Evolutionary conservation across 257 asterid species (phyloP).

Genomic region (Solanum arcanum): DNA sequence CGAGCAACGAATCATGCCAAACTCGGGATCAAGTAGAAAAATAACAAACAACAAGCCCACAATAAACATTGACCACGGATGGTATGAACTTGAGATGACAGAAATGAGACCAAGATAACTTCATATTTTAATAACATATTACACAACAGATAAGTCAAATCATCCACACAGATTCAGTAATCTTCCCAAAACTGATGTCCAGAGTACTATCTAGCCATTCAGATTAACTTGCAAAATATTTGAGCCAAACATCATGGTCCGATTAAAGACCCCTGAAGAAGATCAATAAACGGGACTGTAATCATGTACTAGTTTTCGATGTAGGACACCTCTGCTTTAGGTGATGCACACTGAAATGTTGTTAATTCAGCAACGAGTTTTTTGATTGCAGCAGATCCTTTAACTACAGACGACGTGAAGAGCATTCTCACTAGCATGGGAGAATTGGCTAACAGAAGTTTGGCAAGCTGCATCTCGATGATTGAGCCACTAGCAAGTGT

Average conservation of each 20-base stretch:
- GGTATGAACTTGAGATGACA: not conserved
- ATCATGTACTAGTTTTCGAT: not conserved
- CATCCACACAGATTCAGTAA: not conserved
- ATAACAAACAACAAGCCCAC: not conserved
- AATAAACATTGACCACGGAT: not conserved
- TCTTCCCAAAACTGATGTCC: not conserved
- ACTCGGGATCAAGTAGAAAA: not conserved
- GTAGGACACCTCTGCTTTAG: not conserved
- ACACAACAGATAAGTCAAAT: not conserved
- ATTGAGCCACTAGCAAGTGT: not conserved
- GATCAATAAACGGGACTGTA: not conserved
- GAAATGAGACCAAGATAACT: not conserved
- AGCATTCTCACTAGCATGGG: not conserved
- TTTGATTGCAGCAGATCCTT: not conserved
- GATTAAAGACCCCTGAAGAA: not conserved
- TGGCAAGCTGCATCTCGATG: not conserved
- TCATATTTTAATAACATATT: not conserved
- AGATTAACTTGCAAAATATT: not conserved
- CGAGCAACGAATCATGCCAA: too few relatives aligned
- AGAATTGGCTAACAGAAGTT: not conserved
- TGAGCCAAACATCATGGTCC: not conserved
- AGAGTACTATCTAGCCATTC: not conserved
- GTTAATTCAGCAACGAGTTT: not conserved
- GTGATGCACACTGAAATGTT: not conserved
- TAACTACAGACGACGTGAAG: not conserved